Base-by-base conservation (phyloP, 306 rosid species). In the Vigna radiata region DNA sequence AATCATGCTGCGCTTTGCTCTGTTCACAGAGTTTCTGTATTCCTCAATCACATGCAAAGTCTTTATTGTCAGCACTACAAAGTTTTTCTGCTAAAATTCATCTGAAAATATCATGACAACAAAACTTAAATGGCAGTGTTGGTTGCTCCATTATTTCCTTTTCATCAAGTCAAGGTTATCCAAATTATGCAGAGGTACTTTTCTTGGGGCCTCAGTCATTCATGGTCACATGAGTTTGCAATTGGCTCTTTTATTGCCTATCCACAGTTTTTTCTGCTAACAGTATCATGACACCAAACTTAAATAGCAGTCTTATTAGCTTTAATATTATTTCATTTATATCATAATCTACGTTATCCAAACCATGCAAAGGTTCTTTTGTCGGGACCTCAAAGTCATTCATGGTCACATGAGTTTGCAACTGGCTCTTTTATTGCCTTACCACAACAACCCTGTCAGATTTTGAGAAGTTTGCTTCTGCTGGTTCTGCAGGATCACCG, bases 331-430 rank as follows among this genome's bases (percentile, higher is more conserved):
- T 19, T 67, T 43, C 13, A 67, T 44, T 67, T 19, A 23, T 39
- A 8, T 66, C 27, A 37, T 27, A 64, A 64, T 9, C 8, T 8
- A 8, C 8, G 27, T 17, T 37, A 64, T 64, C 70, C 47, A 67
- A 64, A 55, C 8, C 29, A 68, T 18, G 68, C 49, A 31, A 47
- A 48, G 16, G 47, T 58, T n/a, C 76, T 36, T 67, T 31, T 53
- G 36, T 3, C 75, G 27, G 27, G 65, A 25, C 54, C 56, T 12
- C 62, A 41, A 61, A 61, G n/a, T 21, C 44, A 49, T 60, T 62
- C 16, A 48, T 58, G 41, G 39, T 67, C 76, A 58, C 80, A 58
- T 74, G 80, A 76, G 54, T 70, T 52, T 68, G 84, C 63, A 11
- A 41, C 11, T 29, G 71, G 49, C 49, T 31, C 55, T 68, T 81